A percentile compares a stretch with the other conserved stretches of the same genome.
These are phyloP conservation scores for Pneumocystis canis DNA, from an alignment of 1,139 yeast genomes.

Conservation along the genomic window DNA sequence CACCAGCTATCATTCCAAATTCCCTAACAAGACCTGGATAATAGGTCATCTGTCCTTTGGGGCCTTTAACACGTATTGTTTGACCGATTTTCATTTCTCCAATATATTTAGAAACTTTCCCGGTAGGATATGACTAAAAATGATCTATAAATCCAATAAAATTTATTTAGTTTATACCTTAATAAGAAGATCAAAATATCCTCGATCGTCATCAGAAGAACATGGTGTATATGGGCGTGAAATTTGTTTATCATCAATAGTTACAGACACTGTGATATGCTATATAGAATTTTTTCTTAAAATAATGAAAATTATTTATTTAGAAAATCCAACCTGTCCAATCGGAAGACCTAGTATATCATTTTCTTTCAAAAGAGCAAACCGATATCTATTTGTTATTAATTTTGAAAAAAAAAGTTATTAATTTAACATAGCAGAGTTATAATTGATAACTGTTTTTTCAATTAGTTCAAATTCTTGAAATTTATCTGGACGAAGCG, in stretches of 20 bases:
- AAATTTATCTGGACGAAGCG: constrained; percentile 51
- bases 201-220: constrained; percentile 64
- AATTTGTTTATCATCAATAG: constrained; percentile 64
- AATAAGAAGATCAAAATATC: constrained; percentile 77
- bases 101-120: constrained; percentile 70
- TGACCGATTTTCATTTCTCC: constrained; percentile 59
- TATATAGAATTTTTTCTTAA: neutral
- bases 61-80: constrained; percentile 66
- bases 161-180: constrained; percentile 29
- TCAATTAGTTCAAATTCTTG: constrained; percentile 71
- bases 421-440: constrained; percentile 51
- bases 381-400: constrained; percentile 31
- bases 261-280: constrained; percentile 46
- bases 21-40: constrained; percentile 62
- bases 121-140: constrained; percentile 53
- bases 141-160: neutral
- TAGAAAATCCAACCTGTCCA: constrained; percentile 41
- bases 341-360: constrained; percentile 81
- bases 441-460: constrained; percentile 65
- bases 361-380: constrained; percentile 62
- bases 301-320: constrained; percentile 37
- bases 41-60: constrained; percentile 83
- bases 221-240: constrained; percentile 91
- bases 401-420: neutral
- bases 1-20: constrained; percentile 87